These are phyloP conservation scores for Oryza meridionalis DNA, from an alignment of 176 grass and related monocot species.

Conservation along the genomic window DNA sequence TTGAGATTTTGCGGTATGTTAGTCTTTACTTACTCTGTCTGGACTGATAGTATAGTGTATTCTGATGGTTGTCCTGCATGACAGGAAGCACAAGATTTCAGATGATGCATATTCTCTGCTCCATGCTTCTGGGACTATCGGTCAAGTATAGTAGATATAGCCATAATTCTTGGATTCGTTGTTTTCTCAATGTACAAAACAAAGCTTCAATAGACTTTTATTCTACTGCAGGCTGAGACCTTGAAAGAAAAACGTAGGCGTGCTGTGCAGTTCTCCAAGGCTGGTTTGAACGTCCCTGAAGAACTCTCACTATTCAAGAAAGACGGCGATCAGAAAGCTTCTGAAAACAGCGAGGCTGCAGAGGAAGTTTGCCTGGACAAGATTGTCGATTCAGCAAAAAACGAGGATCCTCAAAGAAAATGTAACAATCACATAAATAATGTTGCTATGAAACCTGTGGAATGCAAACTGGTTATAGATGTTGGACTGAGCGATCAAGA, in stretches of 20 bases:
- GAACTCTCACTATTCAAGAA: slow-evolving; percentile 70
- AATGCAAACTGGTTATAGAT: slow-evolving; percentile 27
- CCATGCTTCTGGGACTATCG: slow-evolving; percentile 88
- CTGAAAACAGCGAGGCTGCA: slow-evolving; percentile 27
- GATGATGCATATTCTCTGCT: slow-evolving; percentile 74
- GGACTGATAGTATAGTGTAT: slow-evolving; percentile 5
- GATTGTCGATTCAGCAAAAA: slow-evolving; percentile 33
- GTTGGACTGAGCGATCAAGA: slow-evolving; percentile 24
- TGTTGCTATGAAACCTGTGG: slow-evolving; percentile 19
- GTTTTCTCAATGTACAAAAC: not conserved
- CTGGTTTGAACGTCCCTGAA: slow-evolving; percentile 73
- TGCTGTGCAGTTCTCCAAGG: slow-evolving; percentile 73
- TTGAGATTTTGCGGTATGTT: slow-evolving; percentile 76
- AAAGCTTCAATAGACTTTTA: slow-evolving; percentile 17
- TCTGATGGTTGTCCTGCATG: slow-evolving; percentile 17
- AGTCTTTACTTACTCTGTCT: slow-evolving; percentile 17
- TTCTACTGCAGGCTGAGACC: slow-evolving; percentile 67
- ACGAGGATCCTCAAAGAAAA: slow-evolving; percentile 2
- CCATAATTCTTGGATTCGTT: slow-evolving; percentile 2
- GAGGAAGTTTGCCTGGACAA: slow-evolving; percentile 24
- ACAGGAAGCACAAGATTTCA: slow-evolving; percentile 81
- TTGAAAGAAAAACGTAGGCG: slow-evolving; percentile 82
- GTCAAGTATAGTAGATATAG: slow-evolving; percentile 56
- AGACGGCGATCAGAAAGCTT: slow-evolving; percentile 27
- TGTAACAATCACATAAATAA: slow-evolving; percentile 20